Evolutionary conservation across 345 rosid genomes (phyloP).

Genomic region (Brassica rapa): DNA sequence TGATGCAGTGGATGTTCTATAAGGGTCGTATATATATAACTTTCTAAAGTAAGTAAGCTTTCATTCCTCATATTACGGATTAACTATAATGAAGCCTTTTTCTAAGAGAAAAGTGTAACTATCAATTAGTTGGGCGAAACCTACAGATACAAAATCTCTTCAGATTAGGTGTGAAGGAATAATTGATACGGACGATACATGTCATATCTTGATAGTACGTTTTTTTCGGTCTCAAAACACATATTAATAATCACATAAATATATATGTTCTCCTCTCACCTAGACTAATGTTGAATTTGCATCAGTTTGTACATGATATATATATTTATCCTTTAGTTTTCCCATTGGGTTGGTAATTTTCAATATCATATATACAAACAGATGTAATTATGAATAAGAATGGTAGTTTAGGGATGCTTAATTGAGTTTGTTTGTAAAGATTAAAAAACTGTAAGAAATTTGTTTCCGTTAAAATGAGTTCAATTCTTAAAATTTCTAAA

Average conservation of each 20-base stretch:
- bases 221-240: background rate
- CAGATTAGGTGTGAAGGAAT: background rate
- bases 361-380: background rate
- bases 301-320: background rate
- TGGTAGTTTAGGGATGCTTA: background rate
- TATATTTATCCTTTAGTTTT: background rate
- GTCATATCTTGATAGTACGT: background rate
- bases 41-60: constrained; percentile 11
- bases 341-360: background rate
- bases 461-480: background rate
- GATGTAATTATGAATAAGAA: background rate
- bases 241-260: background rate
- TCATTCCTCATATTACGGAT: background rate
- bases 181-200: background rate
- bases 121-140: background rate
- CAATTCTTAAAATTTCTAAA: background rate
- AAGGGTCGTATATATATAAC: constrained; percentile 24
- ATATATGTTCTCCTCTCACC: background rate
- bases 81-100: background rate
- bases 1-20: constrained; percentile 9
- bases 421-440: background rate
- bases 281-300: background rate
- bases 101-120: constrained; percentile 5
- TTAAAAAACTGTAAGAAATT: background rate
- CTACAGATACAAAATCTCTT: background rate